Evolutionary conservation across 2,329 filamentous ascomycete species (phyloP).

Genomic region (Exophiala oligosperma): DNA sequence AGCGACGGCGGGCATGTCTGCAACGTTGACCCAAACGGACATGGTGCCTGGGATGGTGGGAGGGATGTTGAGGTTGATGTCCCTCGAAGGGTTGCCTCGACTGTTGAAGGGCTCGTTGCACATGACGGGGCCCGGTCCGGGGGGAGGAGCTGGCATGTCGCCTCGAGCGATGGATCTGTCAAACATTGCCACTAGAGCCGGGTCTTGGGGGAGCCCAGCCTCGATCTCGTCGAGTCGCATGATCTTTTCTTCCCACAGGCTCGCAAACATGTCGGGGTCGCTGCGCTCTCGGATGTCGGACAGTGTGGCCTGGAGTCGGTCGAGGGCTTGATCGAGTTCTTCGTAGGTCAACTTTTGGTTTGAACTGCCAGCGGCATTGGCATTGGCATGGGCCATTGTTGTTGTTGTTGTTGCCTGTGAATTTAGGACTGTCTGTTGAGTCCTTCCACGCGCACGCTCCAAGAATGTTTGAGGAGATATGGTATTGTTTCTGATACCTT

Average conservation of each 20-base stretch:
- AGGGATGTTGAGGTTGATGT: background rate
- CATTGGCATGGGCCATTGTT: background rate
- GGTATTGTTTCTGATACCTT: too few relatives aligned
- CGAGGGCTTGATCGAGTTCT: slow-evolving; percentile 16
- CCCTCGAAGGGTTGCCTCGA: background rate
- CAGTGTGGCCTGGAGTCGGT: slow-evolving; percentile 14
- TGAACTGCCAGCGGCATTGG: background rate
- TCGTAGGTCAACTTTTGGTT: slow-evolving; percentile 7
- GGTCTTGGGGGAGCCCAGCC: background rate
- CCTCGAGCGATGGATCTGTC: too few relatives aligned
- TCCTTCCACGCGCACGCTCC: background rate
- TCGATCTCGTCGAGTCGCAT: slow-evolving; percentile 20
- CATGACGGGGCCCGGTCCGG: background rate
- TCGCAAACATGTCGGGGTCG: slow-evolving; percentile 14
- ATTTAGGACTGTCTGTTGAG: background rate
- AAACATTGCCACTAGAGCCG: too few relatives aligned
- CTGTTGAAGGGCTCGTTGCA: slow-evolving; percentile 17
- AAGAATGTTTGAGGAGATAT: background rate
- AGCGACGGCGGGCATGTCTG: background rate
- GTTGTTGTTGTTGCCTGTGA: background rate
- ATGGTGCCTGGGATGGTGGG: slow-evolving; percentile 15
- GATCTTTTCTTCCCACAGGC: slow-evolving; percentile 15
- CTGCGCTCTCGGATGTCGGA: slow-evolving; percentile 10
- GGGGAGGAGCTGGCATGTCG: background rate
- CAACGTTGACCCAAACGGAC: slow-evolving; percentile 17